A percentile compares a stretch with the other conserved stretches of the same genome.
Evolutionary conservation across 352 stramenopile genomes (phyloP).

Genomic region (Aphanomyces euteiches): DNA sequence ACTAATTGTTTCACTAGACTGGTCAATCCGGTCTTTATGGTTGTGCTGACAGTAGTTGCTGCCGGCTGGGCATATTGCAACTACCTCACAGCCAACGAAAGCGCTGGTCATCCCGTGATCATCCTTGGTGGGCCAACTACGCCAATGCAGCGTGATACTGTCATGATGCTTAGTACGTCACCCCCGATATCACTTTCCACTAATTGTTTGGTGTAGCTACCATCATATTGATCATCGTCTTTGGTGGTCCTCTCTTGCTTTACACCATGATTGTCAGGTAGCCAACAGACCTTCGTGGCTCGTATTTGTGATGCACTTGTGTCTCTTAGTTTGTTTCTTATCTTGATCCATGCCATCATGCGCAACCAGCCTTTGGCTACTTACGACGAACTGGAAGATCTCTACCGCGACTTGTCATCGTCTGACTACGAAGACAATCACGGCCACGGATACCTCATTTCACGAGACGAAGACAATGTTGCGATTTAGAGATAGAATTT

Average conservation of each 20-base stretch:
- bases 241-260: conserved; percentile 9
- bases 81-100: conserved; percentile 17
- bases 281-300: neutral
- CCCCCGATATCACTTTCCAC: neutral
- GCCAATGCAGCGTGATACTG: conserved; percentile 11
- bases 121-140: conserved; percentile 17
- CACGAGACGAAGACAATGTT: conserved; percentile 7
- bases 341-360: conserved; percentile 22
- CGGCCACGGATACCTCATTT: conserved; percentile 16
- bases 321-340: conserved; percentile 12
- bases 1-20: neutral
- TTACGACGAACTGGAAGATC: conserved; percentile 18
- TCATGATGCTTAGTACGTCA: conserved; percentile 16
- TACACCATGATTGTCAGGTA: conserved; percentile 22
- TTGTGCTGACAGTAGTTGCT: conserved; percentile 4
- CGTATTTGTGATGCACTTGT: neutral
- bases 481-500: no score
- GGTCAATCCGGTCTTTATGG: conserved; percentile 21
- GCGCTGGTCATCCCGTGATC: conserved; percentile 18
- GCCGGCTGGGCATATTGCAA: conserved; percentile 23
- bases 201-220: neutral
- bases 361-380: conserved; percentile 18
- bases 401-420: conserved; percentile 11
- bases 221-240: conserved; percentile 21
- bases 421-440: conserved; percentile 9